phyloP scores from a whole-genome alignment of 106 monocot genomes.

The Amphibolis antarctica region DNA sequence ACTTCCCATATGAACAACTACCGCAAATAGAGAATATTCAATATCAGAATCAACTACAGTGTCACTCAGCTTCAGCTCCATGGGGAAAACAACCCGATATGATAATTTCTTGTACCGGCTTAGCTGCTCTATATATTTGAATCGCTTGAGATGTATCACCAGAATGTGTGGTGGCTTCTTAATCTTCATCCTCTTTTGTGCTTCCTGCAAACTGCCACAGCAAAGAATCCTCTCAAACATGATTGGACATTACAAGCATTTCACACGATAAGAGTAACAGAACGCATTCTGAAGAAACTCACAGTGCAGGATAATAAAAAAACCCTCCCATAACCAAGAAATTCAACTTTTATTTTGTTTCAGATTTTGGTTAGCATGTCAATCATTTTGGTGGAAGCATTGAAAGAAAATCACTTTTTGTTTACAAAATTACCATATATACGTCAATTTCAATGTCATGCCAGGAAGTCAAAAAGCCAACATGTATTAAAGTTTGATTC shows the following conservation, averaged over 20 bases:
- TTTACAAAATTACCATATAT: too few species aligned
- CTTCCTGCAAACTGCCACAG: conserved; percentile 24
- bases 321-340: too few species aligned
- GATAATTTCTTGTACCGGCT: conserved; percentile 27
- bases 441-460: too few species aligned
- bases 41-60: conserved; percentile 18
- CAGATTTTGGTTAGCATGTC: too few species aligned
- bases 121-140: conserved; percentile 28
- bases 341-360: too few species aligned
- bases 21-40: conserved; percentile 24
- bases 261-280: too few species aligned
- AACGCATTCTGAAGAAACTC: too few species aligned
- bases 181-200: conserved; percentile 34
- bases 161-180: conserved; percentile 30
- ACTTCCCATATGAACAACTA: conserved; percentile 25
- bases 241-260: neutral
- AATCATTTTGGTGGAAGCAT: too few species aligned
- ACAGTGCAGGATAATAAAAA: too few species aligned
- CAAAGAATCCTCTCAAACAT: neutral
- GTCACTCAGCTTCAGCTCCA: conserved; percentile 26
- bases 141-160: conserved; percentile 29
- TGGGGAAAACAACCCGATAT: conserved; percentile 22
- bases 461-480: too few species aligned
- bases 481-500: too few species aligned
- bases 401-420: too few species aligned